These are phyloP conservation scores for Westerdykella aurantiaca DNA, from an alignment of 2,329 filamentous ascomycete species.

Conservation along the genomic window DNA sequence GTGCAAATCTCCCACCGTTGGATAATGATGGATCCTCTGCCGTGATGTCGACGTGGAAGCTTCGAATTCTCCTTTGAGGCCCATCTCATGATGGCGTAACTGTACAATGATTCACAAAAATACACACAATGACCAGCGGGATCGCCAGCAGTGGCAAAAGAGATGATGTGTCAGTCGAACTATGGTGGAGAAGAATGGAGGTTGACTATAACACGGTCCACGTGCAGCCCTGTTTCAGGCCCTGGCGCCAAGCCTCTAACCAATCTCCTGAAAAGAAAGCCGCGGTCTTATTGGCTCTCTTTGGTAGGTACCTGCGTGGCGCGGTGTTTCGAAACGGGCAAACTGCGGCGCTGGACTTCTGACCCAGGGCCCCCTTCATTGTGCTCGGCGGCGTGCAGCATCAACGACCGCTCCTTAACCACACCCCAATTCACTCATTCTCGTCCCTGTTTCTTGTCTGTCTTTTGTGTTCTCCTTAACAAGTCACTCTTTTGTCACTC, in stretches of 20 bases:
- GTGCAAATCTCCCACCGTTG: too few relatives aligned
- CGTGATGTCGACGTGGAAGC: too few relatives aligned
- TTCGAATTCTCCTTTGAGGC: too few relatives aligned
- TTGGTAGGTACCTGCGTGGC: conserved; percentile 1
- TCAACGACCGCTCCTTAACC: conserved; percentile 4
- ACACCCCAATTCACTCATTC: conserved; percentile 21
- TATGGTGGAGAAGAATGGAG: too few relatives aligned
- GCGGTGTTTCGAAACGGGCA: conserved; percentile 8
- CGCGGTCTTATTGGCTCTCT: conserved; percentile 3
- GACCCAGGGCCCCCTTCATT: conserved; percentile 41
- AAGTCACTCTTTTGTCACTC: conserved; percentile 9
- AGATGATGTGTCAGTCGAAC: too few relatives aligned
- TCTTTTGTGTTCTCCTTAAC: conserved; percentile 15
- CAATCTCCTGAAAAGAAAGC: not conserved
- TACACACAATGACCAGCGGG: too few relatives aligned
- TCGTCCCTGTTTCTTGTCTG: conserved; percentile 6
- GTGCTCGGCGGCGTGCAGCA: conserved; percentile 9
- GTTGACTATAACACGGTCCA: too few relatives aligned
- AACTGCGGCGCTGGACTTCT: not conserved
- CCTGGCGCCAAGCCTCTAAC: not conserved
- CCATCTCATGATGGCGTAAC: too few relatives aligned
- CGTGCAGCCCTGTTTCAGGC: too few relatives aligned
- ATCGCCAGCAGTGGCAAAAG: too few relatives aligned
- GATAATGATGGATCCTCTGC: too few relatives aligned
- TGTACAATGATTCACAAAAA: too few relatives aligned